These are phyloP conservation scores for Boletellus sp. DNA, from an alignment of 1,284 basidiomycete species.

Conservation along the genomic window DNA sequence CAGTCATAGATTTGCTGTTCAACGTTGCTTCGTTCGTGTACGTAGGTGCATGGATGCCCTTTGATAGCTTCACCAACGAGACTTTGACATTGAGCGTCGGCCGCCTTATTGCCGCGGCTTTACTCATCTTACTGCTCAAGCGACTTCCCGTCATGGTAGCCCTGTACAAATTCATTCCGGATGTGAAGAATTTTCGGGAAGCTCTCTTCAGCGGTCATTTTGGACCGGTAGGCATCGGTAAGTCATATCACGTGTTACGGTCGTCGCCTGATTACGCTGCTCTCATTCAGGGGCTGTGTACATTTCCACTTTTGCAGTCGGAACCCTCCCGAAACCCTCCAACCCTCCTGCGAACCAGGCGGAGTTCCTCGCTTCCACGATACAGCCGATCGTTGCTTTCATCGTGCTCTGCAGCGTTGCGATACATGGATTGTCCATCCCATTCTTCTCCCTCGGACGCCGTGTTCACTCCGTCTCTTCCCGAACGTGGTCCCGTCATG, in stretches of 20 bases:
- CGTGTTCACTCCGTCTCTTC: slow-evolving; percentile 82
- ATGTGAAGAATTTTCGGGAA: slow-evolving; percentile 86
- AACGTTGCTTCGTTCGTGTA: slow-evolving; percentile 90
- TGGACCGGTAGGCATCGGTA: slow-evolving; percentile 86
- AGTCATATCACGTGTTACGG: slow-evolving; percentile 21
- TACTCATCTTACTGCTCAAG: slow-evolving; percentile 75
- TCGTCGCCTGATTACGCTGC: not conserved
- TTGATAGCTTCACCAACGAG: slow-evolving; percentile 65
- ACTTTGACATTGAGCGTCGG: slow-evolving; percentile 73
- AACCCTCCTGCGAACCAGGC: slow-evolving; percentile 57
- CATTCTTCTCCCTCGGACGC: slow-evolving; percentile 86
- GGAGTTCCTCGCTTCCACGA: slow-evolving; percentile 65
- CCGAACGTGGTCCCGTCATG: slow-evolving; percentile 78
- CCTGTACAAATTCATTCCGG: slow-evolving; percentile 87
- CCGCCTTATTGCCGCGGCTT: slow-evolving; percentile 78
- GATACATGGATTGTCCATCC: slow-evolving; percentile 89
- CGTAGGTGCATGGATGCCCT: slow-evolving; percentile 94
- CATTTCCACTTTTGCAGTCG: slow-evolving; percentile 82
- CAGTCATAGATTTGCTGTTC: slow-evolving; percentile 91
- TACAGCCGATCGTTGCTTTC: slow-evolving; percentile 89
- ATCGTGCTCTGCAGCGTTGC: slow-evolving; percentile 87
- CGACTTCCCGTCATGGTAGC: slow-evolving; percentile 82
- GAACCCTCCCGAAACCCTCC: slow-evolving; percentile 58
- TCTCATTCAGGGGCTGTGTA: slow-evolving; percentile 68
- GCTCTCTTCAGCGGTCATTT: slow-evolving; percentile 91